A percentile compares a stretch with the other conserved stretches of the same genome.
Conservation (phyloP, 139 green algal species). For the Chlorella sp. region DNA sequence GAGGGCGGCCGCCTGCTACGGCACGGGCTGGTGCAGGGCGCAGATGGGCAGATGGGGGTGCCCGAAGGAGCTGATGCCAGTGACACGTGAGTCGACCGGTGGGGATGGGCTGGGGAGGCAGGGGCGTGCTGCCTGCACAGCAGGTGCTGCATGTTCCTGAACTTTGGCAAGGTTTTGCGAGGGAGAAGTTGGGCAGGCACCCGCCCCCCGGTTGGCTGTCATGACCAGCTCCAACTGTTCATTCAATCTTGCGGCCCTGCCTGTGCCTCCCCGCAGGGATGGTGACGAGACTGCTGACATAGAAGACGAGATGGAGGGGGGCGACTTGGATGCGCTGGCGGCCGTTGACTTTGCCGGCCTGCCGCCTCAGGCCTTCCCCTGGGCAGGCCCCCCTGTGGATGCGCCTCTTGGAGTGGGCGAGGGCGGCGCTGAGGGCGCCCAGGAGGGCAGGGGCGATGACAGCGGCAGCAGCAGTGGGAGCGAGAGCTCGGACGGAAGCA, state of each 20-base stretch:
- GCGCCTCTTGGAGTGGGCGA: too few relatives aligned
- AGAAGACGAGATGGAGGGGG: too few relatives aligned
- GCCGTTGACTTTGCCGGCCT: neutral
- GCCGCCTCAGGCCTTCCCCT: neutral
- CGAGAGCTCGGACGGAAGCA: neutral
- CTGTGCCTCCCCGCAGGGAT: neutral
- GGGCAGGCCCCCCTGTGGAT: too few relatives aligned
- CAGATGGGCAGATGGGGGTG: too few relatives aligned
- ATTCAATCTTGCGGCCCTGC: too few relatives aligned
- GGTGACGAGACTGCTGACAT: too few relatives aligned
- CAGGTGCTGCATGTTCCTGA: neutral
- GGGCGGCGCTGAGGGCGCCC: too few relatives aligned
- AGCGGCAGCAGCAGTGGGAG: neutral
- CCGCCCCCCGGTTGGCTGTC: too few relatives aligned
- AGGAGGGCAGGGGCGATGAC: neutral
- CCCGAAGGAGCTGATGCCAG: neutral
- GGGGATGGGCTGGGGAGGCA: neutral
- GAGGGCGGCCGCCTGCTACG: constrained; percentile 30
- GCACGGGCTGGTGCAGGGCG: neutral
- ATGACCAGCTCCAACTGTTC: too few relatives aligned
- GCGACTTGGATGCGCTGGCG: neutral
- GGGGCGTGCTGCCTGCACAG: neutral
- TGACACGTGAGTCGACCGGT: neutral
- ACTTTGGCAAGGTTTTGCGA: too few relatives aligned
- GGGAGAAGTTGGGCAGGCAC: too few relatives aligned